phyloP scores from a whole-genome alignment of 2,329 filamentous ascomycete species.

The Apiospora aurea region DNA sequence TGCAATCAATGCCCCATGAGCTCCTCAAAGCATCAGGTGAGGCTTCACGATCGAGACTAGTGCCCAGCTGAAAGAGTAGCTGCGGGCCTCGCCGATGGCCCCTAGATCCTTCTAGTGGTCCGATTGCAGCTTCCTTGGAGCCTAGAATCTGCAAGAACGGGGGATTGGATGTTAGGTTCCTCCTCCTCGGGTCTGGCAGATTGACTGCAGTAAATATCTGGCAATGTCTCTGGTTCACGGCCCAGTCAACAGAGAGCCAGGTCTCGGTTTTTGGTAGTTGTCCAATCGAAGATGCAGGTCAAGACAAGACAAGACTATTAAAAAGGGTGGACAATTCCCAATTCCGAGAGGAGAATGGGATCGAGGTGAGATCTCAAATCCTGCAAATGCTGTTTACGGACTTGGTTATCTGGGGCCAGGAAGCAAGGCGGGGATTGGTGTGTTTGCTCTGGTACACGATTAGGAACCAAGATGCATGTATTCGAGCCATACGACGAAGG shows the following conservation, averaged over 20 bases:
- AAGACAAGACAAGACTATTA: background rate
- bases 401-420: background rate
- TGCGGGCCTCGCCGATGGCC: constrained; percentile 20
- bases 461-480: background rate
- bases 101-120: constrained; percentile 5
- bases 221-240: background rate
- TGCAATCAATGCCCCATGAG: background rate
- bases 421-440: constrained; percentile 15
- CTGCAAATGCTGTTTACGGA: background rate
- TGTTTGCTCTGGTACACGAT: background rate
- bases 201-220: background rate
- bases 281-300: background rate
- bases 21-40: constrained; percentile 13
- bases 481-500: background rate
- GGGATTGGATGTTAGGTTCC: background rate
- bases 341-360: background rate
- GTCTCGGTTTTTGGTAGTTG: background rate
- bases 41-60: constrained; percentile 6
- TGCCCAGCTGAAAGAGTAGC: constrained; percentile 21
- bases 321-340: background rate
- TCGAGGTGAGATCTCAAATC: background rate
- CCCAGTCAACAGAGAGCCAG: background rate
- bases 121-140: background rate
- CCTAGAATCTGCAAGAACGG: constrained; percentile 1
- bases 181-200: constrained; percentile 16